phyloP scores from a whole-genome alignment of 768 basidiomycete genomes.

The Boletus subcaerulescens region DNA sequence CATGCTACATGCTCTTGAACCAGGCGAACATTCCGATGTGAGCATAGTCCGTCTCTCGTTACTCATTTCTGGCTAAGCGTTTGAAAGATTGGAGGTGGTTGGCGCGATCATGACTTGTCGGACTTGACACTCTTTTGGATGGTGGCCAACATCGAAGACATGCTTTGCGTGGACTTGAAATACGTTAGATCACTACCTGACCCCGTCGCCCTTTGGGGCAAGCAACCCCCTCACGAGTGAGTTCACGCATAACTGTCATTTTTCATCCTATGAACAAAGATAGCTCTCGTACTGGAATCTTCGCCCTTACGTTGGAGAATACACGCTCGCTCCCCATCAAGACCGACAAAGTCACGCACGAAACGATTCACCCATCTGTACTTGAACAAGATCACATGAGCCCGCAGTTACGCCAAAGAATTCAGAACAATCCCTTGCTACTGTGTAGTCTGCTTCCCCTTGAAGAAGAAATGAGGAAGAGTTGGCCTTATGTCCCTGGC shows the following conservation, averaged over 20 bases:
- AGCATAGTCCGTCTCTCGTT: neutral
- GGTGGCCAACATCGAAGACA: conserved; percentile 53
- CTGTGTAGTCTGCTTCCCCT: conserved; percentile 44
- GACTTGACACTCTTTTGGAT: conserved; percentile 66
- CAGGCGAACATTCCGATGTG: conserved; percentile 30
- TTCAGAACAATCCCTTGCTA: conserved; percentile 44
- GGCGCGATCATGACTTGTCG: conserved; percentile 61
- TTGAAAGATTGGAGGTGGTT: conserved; percentile 66
- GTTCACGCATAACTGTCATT: conserved; percentile 13
- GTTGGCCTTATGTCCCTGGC: conserved; percentile 45
- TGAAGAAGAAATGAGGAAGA: conserved; percentile 47
- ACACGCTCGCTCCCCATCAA: conserved; percentile 48
- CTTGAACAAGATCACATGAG: conserved; percentile 40
- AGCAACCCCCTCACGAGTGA: conserved; percentile 61
- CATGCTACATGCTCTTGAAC: conserved; percentile 10
- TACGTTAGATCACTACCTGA: conserved; percentile 50
- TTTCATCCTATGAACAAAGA: neutral
- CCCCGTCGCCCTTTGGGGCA: conserved; percentile 59
- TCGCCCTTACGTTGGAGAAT: conserved; percentile 41
- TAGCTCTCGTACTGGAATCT: conserved; percentile 57
- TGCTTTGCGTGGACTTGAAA: conserved; percentile 52
- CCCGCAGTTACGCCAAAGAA: conserved; percentile 32
- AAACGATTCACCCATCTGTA: conserved; percentile 62
- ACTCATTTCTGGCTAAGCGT: neutral
- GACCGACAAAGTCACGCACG: conserved; percentile 47